Conservation (phyloP, 2,329 filamentous ascomycete species). For the Calonectria henricotiae region DNA sequence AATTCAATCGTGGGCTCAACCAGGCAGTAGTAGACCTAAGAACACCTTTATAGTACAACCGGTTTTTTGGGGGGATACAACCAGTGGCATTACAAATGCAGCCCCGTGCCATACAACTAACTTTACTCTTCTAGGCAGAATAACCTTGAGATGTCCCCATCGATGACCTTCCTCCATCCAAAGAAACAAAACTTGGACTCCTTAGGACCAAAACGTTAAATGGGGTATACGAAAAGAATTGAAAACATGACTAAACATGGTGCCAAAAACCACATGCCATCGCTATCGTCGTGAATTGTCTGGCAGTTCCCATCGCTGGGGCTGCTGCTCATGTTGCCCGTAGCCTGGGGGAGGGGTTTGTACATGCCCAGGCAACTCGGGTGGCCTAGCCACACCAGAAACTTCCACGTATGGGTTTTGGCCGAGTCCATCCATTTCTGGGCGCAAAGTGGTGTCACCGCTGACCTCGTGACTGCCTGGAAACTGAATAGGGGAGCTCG, state of each 20-base stretch:
- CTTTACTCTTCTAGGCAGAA: too few relatives aligned
- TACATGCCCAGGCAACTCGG: constrained; percentile 41
- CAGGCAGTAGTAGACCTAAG: too few relatives aligned
- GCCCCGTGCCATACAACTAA: too few relatives aligned
- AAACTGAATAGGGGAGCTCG: constrained; percentile 41
- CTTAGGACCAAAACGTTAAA: not conserved
- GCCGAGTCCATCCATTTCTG: constrained; percentile 46
- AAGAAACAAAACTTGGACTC: not conserved
- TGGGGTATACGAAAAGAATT: constrained; percentile 13
- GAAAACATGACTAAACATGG: constrained; percentile 12
- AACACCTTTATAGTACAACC: too few relatives aligned
- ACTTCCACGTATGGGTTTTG: constrained; percentile 43
- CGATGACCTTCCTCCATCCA: not conserved
- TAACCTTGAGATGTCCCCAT: too few relatives aligned
- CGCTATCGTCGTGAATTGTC: constrained; percentile 43
- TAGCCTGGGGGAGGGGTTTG: constrained; percentile 42
- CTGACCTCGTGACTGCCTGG: constrained; percentile 49
- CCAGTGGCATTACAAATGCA: too few relatives aligned
- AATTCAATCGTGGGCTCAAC: too few relatives aligned
- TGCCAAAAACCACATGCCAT: not conserved
- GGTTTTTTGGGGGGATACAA: too few relatives aligned
- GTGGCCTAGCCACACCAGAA: constrained; percentile 39
- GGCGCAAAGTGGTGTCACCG: constrained; percentile 40
- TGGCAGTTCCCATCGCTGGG: constrained; percentile 48
- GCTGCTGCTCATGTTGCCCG: constrained; percentile 20